Conservation (phyloP, 768 basidiomycete genomes). For the Suillus placidus region DNA sequence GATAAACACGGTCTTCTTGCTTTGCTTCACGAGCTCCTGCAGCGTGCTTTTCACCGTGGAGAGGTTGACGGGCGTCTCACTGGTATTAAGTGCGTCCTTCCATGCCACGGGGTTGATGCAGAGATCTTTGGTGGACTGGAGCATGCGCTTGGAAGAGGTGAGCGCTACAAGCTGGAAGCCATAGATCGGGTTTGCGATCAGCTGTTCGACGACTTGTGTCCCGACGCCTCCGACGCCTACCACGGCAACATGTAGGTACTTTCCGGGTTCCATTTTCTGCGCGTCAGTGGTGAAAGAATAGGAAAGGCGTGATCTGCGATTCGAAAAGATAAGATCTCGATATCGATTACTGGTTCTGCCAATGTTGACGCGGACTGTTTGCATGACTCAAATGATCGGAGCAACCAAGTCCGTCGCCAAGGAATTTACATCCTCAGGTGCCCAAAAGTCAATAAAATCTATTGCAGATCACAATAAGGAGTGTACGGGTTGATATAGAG, state of each 20-base stretch:
- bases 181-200: conserved; percentile 63
- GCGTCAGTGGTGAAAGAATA: not conserved
- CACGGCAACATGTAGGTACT: conserved; percentile 64
- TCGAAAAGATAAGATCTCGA: not conserved
- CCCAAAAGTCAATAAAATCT: conserved; percentile 17
- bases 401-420: too few species aligned
- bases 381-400: not conserved
- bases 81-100: conserved; percentile 50
- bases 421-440: not conserved
- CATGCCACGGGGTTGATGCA: conserved; percentile 42
- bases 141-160: conserved; percentile 63
- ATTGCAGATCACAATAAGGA: conserved; percentile 30
- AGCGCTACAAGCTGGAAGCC: conserved; percentile 71
- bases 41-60: conserved; percentile 45
- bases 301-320: not conserved
- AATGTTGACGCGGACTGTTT: too few species aligned
- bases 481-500: conserved; percentile 27
- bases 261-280: conserved; percentile 18
- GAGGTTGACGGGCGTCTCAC: conserved; percentile 41
- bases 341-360: not conserved
- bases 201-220: conserved; percentile 80
- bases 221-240: conserved; percentile 95
- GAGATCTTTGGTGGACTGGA: conserved; percentile 54
- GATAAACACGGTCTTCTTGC: conserved; percentile 67
- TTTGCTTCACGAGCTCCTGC: conserved; percentile 45